A percentile compares a stretch with the other conserved stretches of the same genome.
These are phyloP conservation scores for Boletus coccyginus DNA, from an alignment of 768 basidiomycete genomes.

Conservation along the genomic window DNA sequence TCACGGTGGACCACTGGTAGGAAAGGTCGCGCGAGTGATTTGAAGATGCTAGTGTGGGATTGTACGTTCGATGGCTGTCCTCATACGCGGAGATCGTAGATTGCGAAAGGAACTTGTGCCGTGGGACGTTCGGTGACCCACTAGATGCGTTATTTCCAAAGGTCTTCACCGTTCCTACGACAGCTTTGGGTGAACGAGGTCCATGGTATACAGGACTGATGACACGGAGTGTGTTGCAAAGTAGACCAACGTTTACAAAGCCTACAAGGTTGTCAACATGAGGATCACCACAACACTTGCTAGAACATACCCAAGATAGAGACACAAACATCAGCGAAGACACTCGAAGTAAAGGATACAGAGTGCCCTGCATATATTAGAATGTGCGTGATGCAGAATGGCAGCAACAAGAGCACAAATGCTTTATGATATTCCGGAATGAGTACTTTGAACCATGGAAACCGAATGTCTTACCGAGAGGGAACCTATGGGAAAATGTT, in stretches of 20 bases:
- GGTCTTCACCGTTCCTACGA: constrained; percentile 13
- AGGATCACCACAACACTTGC: not conserved
- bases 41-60: not conserved
- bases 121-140: constrained; percentile 19
- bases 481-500: constrained; percentile 44
- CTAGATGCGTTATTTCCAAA: constrained; percentile 25
- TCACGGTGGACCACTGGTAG: constrained; percentile 12
- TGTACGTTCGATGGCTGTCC: not conserved
- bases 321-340: constrained; percentile 52
- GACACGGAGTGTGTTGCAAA: constrained; percentile 67
- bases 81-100: not conserved
- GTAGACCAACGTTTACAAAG: constrained; percentile 59
- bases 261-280: constrained; percentile 38
- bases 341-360: constrained; percentile 45
- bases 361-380: constrained; percentile 45
- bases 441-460: not conserved
- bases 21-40: constrained; percentile 15
- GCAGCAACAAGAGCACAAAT: constrained; percentile 57
- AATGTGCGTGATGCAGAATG: constrained; percentile 53
- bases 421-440: constrained; percentile 36
- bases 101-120: not conserved
- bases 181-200: not conserved
- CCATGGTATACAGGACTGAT: constrained; percentile 51
- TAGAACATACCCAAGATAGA: constrained; percentile 50
- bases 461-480: constrained; percentile 43